These are phyloP conservation scores for Cajanus cajan DNA, from an alignment of 306 rosid species.

Conservation along the genomic window DNA sequence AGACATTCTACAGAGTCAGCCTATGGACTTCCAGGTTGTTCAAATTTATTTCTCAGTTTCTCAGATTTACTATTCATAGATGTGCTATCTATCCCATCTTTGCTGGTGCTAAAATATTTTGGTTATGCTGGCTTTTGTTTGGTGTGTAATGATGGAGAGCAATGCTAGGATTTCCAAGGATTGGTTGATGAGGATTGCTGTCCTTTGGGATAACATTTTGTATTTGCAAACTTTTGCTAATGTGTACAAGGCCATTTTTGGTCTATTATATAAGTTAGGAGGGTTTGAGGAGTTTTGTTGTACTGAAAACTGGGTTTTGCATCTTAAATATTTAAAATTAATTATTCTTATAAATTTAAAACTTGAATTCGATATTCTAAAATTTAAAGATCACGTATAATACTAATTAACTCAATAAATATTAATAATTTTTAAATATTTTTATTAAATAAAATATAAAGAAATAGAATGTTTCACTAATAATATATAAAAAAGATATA, in stretches of 20 bases:
- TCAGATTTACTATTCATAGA: background rate
- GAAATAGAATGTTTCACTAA: too few species aligned
- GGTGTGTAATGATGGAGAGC: slow-evolving; percentile 15
- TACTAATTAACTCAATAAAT: too few species aligned
- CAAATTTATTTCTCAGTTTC: background rate
- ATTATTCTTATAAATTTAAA: too few species aligned
- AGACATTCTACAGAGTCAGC: slow-evolving; percentile 59
- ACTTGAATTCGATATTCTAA: too few species aligned
- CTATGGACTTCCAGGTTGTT: slow-evolving; percentile 79
- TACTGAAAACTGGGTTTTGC: background rate
- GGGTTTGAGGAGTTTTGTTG: slow-evolving; percentile 19
- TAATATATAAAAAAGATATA: too few species aligned
- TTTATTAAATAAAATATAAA: too few species aligned
- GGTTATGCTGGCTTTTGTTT: slow-evolving; percentile 16
- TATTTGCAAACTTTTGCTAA: slow-evolving; percentile 14
- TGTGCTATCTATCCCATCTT: slow-evolving; percentile 19
- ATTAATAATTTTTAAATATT: too few species aligned
- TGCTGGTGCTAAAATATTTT: background rate
- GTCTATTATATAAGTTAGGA: background rate
- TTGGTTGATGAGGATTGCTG: slow-evolving; percentile 12
- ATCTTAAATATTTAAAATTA: slow-evolving; percentile 21
- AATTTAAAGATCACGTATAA: too few species aligned
- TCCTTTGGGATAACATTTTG: slow-evolving; percentile 18
- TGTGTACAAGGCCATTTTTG: slow-evolving; percentile 1
- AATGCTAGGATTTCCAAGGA: slow-evolving; percentile 18